These are phyloP conservation scores for Nicotiana tabacum DNA, from an alignment of 257 asterid species.

Conservation along the genomic window DNA sequence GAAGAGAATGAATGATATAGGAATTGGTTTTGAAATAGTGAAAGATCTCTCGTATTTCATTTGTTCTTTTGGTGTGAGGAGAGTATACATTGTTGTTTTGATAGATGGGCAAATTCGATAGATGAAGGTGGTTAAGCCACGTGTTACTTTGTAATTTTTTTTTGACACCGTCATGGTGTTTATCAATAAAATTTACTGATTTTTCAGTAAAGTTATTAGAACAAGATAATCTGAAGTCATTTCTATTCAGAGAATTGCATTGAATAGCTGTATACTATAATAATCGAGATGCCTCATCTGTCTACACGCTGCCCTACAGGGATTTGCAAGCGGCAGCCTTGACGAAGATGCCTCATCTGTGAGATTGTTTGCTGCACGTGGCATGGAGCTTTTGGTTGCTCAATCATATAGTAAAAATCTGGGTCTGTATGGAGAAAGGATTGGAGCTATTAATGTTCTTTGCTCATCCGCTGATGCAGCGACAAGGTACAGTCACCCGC, in stretches of 20 bases:
- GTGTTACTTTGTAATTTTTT: not conserved
- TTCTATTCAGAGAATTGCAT: not conserved
- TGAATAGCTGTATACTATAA: not conserved
- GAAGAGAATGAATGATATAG: not conserved
- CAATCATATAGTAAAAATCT: constrained; percentile 94
- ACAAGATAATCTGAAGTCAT: not conserved
- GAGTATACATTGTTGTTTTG: not conserved
- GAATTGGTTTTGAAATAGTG: not conserved
- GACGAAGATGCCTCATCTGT: constrained; percentile 90
- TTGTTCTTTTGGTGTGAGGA: not conserved
- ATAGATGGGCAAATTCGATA: not conserved
- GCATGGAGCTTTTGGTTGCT: constrained; percentile 88
- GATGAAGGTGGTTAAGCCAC: not conserved
- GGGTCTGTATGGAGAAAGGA: constrained; percentile 94
- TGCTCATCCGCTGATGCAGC: constrained; percentile 84
- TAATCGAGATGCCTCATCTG: not conserved
- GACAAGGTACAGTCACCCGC: constrained; percentile 41
- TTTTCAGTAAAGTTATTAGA: not conserved
- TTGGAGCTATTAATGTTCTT: constrained; percentile 90
- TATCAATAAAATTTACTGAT: not conserved
- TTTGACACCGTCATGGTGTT: not conserved
- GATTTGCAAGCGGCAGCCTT: constrained; percentile 99
- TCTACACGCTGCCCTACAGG: constrained; percentile 35
- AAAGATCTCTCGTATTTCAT: not conserved
- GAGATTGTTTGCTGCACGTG: constrained; percentile 88